Evolutionary conservation across 176 grass and related monocot species (phyloP), one percentile per base, ranked within the genome.

Genomic region (Coix lacrymajobi): DNA sequence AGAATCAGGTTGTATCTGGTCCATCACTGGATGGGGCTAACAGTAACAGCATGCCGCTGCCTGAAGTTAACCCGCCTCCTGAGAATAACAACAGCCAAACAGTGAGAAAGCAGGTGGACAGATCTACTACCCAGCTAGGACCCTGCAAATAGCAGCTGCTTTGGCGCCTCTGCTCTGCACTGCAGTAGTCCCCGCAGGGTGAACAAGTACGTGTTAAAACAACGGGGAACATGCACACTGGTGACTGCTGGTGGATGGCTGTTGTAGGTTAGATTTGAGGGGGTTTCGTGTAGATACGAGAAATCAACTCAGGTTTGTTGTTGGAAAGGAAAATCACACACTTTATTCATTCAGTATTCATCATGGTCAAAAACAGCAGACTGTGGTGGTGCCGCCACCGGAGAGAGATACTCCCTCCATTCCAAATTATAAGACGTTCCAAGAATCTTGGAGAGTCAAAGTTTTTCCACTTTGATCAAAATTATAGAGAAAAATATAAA

Each of bases 81-180:
- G 88, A 83, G 28, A 90, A 77, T 30, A 83, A 48, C 66, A 75
- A 40, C 71, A 75, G 39, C 75, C 79, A 89, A 63, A 71, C 69
- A 57, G 81, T 76, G 77, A 83, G 40, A 56, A 91, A 89, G 54
- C 77, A 83, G 56, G 44, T 80, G 57, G 83, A 87, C 69, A 89
- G 87, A 84, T 84, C 60, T 58, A 36, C 72, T 48, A 43, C 69
- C 22, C 68, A 84, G 81, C 45, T 75, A 68, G 76, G 69, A 22
- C 70, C 30, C 69, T 69, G 76, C 76, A 89, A 89, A 72, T 80
- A 80, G 81, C 69, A 62, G 69, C 40, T 81, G 48, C 46, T 22
- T 37, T 68, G 69, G 22, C 44, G 69, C 70, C 63, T 85, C 46
- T 46, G 41, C 1, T 66, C 10, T 72, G 66, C 56, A 38, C 10